Evolutionary conservation across 2,329 filamentous ascomycete genomes (phyloP), one percentile per base, ranked within the genome.

Genomic region (Canariomyces notabilis): DNA sequence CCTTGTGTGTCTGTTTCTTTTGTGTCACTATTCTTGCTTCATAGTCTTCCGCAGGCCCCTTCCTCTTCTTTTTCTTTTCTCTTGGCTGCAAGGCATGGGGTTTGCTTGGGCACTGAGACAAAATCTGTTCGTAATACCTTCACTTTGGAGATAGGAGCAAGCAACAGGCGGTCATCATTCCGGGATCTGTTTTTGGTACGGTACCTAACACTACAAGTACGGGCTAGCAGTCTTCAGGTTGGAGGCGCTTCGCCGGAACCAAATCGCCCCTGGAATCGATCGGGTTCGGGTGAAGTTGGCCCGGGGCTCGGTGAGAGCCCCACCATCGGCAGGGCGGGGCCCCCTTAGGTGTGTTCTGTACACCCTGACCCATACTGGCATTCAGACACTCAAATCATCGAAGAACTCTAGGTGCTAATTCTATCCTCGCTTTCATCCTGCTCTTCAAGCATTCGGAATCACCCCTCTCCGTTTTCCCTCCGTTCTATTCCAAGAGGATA

Each of bases 81-180:
- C 15, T 32, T 29, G 8, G 39, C 42, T 41, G 12, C 32, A 32
- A 35, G 31, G 29, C 39, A 50, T 40, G 31, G 39, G 34, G 34
- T 42, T 32, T 40, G 38, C 36, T 42, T 46, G 48, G 40, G 39
- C 43, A 31, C 37, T 20, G 43, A 46, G 35, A 40, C 26, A 39
- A 37, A 37, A 52, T 41, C 47, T 46, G 46, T 48, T 48, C 44
- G 44, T 49, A 47, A 46, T 50, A 50, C 39, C 38, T 37, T 37
- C 31, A 18, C 11, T 23, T 43, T 46, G 35, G 44, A 44, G 39
- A 40, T 12, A 15, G 2, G 18, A 32, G 21, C 31, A 29, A 31
- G 15, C 29, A 18, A 39, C 40, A 33, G 11, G 5, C 9, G 9
- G 8, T 5, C 15, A n/a, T 8, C 6, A 5, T 6, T 3, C 5